Conservation (phyloP, 2,329 filamentous ascomycete genomes). For the Fusarium algeriense region DNA sequence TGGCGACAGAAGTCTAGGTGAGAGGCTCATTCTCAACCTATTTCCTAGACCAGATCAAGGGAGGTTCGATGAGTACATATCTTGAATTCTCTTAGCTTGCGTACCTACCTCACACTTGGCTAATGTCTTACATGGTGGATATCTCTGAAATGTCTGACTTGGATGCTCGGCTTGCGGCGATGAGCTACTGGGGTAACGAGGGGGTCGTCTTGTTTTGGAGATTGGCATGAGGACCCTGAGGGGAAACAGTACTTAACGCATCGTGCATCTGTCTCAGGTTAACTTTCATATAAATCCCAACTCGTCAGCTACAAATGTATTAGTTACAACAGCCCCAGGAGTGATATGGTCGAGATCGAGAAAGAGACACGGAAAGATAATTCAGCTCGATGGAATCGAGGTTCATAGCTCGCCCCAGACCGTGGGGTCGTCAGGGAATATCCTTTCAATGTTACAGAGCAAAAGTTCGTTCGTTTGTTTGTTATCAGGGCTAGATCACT, state of each 20-base stretch:
- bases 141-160: constrained; percentile 20
- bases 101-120: not conserved
- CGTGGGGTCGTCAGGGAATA: constrained; percentile 25
- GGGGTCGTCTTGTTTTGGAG: constrained; percentile 22
- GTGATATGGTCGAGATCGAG: not conserved
- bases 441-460: constrained; percentile 5
- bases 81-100: not conserved
- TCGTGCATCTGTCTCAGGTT: constrained; percentile 6
- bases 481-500: constrained; percentile 21
- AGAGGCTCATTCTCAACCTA: constrained; percentile 7
- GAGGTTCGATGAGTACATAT: constrained; percentile 14
- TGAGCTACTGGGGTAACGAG: constrained; percentile 19
- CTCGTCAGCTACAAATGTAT: constrained; percentile 1
- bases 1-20: constrained; percentile 11
- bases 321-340: not conserved
- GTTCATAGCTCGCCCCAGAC: constrained; percentile 12
- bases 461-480: constrained; percentile 14
- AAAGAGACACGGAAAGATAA: constrained; percentile 8
- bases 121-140: constrained; percentile 30
- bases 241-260: constrained; percentile 19
- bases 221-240: constrained; percentile 20
- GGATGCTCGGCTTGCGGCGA: constrained; percentile 26
- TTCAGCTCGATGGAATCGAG: not conserved
- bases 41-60: constrained; percentile 19
- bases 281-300: constrained; percentile 3